Evolutionary conservation across 2,329 filamentous ascomycete genomes (phyloP), one percentile per base, ranked within the genome.

Genomic region (Xylaria arbuscula): DNA sequence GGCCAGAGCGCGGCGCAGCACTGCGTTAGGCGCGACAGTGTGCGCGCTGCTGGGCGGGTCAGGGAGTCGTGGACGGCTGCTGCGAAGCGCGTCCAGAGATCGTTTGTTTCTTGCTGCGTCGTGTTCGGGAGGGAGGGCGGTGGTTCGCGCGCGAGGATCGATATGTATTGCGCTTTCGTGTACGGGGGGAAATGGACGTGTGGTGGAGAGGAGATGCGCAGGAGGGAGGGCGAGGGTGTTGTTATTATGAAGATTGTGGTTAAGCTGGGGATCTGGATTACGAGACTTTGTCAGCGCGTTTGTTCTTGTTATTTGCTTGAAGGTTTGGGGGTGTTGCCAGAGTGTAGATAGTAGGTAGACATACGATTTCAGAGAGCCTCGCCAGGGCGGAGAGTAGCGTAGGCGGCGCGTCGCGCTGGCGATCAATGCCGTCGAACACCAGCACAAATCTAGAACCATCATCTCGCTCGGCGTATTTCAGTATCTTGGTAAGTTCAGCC

Each of bases 51-150:
- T 55, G 93, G 89, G 71, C 91, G 93, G 57, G 91, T 89, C 13
- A 98, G 85, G 0, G 94, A 90, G 77, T 99, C 96, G 85, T 97
- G 96, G 15, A 97, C 89, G 4, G 93, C 93, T 57, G 89, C 89
- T 70, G 91, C 89, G 82, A 97, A 98, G 53, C 93, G 90, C 15
- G 88, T 83, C 92, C 92, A 96, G 17, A 95, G 87, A 80, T 92
- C 91, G 28, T 81, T 78, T 10, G 91, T 91, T 68, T 89, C 87
- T 56, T 83, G 80, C 56, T 78, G 73, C 1, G 82, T 84, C 24
- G 83, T 89, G 81, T 83, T 89, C 75, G 78, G 81, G 72, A 83
- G 84, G 11, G 81, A 67, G 0, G 84, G 82, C 1, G 83, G 83
- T 2, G 80, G 82, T 7, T 85, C 82, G 45, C 66, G 75, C 34